Evolutionary conservation across 2,329 filamentous ascomycete genomes (phyloP).

Genomic region (Aureobasidium melanogenum): DNA sequence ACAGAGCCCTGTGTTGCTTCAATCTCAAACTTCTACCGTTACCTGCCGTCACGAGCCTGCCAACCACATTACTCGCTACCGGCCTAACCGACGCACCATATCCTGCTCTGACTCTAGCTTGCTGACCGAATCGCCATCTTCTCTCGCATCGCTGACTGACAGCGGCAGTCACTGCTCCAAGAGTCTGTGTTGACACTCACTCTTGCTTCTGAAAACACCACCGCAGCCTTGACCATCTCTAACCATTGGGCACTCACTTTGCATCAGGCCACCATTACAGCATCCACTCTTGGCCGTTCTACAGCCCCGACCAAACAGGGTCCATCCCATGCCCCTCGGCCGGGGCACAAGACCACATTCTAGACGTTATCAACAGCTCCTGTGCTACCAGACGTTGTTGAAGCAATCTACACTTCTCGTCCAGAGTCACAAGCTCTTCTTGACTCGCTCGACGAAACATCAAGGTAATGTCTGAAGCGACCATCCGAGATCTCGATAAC

Average conservation of each 20-base stretch:
- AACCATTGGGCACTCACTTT: no score
- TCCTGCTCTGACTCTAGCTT: neutral
- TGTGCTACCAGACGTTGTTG: neutral
- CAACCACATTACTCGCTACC: conserved; percentile 1
- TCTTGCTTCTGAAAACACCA: neutral
- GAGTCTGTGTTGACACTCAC: neutral
- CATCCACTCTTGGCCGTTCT: neutral
- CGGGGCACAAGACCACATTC: neutral
- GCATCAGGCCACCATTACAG: neutral
- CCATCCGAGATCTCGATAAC: neutral
- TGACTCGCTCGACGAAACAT: conserved; percentile 1
- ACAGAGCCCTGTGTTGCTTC: neutral
- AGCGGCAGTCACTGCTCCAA: conserved; percentile 7
- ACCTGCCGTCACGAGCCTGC: neutral
- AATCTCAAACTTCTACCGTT: neutral
- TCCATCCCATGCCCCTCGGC: no score
- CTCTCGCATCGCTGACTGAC: neutral
- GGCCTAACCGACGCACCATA: neutral
- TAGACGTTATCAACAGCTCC: neutral
- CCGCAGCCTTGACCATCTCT: neutral
- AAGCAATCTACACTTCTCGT: neutral
- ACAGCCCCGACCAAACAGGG: neutral
- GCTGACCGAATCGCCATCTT: neutral
- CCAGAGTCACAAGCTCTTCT: neutral
- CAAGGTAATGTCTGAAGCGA: neutral